These are phyloP conservation scores for Trypanosoma caninum DNA, from an alignment of 208 protist species.

Conservation along the genomic window DNA sequence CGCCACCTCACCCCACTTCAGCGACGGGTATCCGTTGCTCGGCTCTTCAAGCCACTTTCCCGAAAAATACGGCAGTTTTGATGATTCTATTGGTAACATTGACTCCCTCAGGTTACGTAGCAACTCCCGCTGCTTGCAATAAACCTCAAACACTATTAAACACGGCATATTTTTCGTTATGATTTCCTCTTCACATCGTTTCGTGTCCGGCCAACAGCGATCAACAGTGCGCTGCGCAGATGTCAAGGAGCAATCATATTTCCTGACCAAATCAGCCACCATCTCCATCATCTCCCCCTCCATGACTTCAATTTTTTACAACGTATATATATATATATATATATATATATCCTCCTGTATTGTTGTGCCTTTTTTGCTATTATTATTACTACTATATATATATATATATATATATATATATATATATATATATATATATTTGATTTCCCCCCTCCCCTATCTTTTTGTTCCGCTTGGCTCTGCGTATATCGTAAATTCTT, in stretches of 20 bases:
- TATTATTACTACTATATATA: background rate
- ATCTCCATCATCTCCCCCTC: background rate
- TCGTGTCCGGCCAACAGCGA: slow-evolving; percentile 3
- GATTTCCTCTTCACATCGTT: slow-evolving; percentile 13
- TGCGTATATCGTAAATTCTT: too few relatives aligned
- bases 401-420: too few relatives aligned
- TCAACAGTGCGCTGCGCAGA: background rate
- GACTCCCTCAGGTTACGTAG: slow-evolving; percentile 12
- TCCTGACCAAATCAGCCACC: background rate
- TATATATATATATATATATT: too few relatives aligned
- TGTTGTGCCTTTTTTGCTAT: background rate
- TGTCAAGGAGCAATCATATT: slow-evolving; percentile 3
- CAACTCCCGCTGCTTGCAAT: slow-evolving; percentile 37
- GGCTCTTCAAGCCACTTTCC: slow-evolving; percentile 8
- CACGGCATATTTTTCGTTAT: slow-evolving; percentile 31
- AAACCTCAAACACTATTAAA: slow-evolving; percentile 46
- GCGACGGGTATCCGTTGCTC: slow-evolving; percentile 10
- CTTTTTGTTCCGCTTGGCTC: too few relatives aligned
- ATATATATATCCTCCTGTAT: background rate
- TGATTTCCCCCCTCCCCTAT: background rate
- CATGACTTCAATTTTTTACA: too few relatives aligned
- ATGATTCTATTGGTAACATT: slow-evolving; percentile 18
- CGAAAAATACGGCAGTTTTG: slow-evolving; percentile 22
- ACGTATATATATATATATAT: background rate
- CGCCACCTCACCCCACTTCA: slow-evolving; percentile 36